Conservation (phyloP, 192 early-diverging fungal species). For the Backusella liffmaniae region DNA sequence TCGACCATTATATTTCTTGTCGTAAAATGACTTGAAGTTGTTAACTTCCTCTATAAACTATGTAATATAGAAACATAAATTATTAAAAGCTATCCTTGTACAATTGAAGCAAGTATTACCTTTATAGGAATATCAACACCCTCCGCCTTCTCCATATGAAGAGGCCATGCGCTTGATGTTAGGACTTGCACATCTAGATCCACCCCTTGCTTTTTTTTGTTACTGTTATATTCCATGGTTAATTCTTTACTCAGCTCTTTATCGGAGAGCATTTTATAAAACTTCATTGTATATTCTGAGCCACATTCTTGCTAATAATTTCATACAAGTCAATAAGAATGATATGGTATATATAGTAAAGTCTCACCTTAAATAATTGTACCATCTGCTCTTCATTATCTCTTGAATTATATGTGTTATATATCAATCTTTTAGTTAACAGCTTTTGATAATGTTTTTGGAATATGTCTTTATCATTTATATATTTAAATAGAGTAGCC, state of each 20-base stretch:
- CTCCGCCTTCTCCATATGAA: neutral
- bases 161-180: neutral
- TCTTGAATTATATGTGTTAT: neutral
- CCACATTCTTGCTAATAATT: neutral
- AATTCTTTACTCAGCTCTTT: neutral
- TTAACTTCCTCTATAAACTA: neutral
- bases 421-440: neutral
- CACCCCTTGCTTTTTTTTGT: neutral
- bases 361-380: neutral
- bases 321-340: neutral
- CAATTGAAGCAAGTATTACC: neutral
- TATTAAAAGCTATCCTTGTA: no score
- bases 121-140: neutral
- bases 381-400: neutral
- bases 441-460: neutral
- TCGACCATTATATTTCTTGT: neutral
- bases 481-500: neutral
- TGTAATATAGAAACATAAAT: neutral
- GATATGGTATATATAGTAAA: neutral
- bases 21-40: neutral
- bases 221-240: neutral
- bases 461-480: neutral
- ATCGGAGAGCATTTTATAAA: slow-evolving; percentile 1
- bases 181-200: neutral
- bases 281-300: neutral